phyloP scores from a whole-genome alignment of 306 rosid genomes.

The Medicago arabica region DNA sequence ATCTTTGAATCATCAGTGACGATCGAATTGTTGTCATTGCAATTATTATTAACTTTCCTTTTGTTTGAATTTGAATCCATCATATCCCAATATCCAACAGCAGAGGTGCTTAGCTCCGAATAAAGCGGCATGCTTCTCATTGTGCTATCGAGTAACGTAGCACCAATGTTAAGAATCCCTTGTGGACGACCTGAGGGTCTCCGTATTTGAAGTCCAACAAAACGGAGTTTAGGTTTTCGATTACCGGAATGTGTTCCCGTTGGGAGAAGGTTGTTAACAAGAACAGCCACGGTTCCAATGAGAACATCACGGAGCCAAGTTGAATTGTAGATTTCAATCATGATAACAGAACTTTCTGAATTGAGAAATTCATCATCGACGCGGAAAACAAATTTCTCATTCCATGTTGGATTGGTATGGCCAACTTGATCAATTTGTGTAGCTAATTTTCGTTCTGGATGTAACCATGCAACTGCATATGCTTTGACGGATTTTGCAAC shows the following conservation, averaged over 20 bases:
- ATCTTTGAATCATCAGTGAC: conserved; percentile 11
- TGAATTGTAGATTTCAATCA: conserved; percentile 62
- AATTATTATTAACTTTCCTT: not conserved
- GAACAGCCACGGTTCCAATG: conserved; percentile 63
- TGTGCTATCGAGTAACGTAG: conserved; percentile 57
- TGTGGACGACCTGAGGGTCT: conserved; percentile 78
- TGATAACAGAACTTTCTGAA: conserved; percentile 48
- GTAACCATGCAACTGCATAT: conserved; percentile 76
- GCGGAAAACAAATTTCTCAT: conserved; percentile 78
- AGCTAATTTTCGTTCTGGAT: conserved; percentile 59
- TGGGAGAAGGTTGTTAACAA: conserved; percentile 54
- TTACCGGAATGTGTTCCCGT: conserved; percentile 21
- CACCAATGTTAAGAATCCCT: conserved; percentile 73
- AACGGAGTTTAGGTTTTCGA: conserved; percentile 54
- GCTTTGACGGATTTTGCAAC: conserved; percentile 58
- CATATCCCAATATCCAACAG: conserved; percentile 47
- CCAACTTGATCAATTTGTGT: conserved; percentile 63
- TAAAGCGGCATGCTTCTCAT: conserved; percentile 72
- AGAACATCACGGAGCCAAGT: conserved; percentile 59
- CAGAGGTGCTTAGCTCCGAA: conserved; percentile 68
- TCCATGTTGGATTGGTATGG: conserved; percentile 72
- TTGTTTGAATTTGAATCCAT: conserved; percentile 21
- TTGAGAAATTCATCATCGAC: conserved; percentile 58
- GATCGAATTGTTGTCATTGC: not conserved
- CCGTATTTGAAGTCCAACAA: conserved; percentile 67